Conservation (phyloP, 176 grass and related monocot species). For the Oryza punctata region DNA sequence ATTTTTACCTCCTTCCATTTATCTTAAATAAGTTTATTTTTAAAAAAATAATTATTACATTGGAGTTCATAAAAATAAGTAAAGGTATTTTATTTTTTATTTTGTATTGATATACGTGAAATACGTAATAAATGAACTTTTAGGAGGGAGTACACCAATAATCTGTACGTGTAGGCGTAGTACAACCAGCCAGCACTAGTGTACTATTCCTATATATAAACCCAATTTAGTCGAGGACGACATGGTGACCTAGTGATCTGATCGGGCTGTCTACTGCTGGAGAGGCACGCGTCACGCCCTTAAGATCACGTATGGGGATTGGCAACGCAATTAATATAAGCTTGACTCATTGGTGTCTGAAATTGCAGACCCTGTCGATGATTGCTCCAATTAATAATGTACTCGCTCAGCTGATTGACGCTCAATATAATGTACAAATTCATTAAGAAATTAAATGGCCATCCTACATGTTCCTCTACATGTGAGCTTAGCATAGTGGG, state of each 20-base stretch:
- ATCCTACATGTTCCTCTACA: slow-evolving; percentile 29
- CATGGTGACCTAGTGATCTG: not conserved
- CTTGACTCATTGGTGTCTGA: not conserved
- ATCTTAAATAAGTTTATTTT: too few relatives aligned
- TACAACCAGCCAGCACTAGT: too few relatives aligned
- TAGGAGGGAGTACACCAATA: too few relatives aligned
- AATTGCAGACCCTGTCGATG: not conserved
- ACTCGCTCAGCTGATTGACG: not conserved
- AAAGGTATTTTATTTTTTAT: too few relatives aligned
- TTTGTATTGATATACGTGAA: too few relatives aligned
- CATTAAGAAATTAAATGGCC: not conserved
- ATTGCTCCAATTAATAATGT: not conserved
- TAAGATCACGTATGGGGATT: not conserved
- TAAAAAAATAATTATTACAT: too few relatives aligned
- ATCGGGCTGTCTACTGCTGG: not conserved
- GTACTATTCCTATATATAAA: too few relatives aligned
- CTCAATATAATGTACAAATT: not conserved
- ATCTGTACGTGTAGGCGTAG: too few relatives aligned
- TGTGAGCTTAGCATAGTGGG: not conserved
- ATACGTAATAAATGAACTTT: too few relatives aligned
- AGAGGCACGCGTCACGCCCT: not conserved
- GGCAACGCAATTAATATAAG: not conserved
- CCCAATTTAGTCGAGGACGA: not conserved
- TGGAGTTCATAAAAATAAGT: too few relatives aligned
- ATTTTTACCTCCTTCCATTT: too few relatives aligned